These are phyloP conservation scores for Hippophae rhamnoides DNA, from an alignment of 306 rosid species.

Conservation along the genomic window DNA sequence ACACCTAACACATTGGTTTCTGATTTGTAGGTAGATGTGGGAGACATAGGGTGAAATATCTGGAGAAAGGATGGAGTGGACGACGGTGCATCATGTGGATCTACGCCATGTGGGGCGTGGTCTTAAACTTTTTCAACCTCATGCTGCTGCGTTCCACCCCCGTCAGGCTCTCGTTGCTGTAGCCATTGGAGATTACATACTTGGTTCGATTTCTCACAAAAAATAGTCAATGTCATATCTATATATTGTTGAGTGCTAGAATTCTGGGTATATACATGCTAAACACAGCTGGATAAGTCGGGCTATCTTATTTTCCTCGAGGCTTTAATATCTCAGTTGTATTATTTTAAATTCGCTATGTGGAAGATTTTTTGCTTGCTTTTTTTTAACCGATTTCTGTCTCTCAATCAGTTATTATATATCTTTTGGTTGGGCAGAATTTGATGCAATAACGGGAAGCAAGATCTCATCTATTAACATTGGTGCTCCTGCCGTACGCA, in stretches of 20 bases:
- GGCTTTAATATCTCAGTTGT: too few species aligned
- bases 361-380: background rate
- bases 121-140: conserved; percentile 69
- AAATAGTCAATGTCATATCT: background rate
- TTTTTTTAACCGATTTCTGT: background rate
- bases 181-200: conserved; percentile 83
- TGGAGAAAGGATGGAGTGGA: conserved; percentile 75
- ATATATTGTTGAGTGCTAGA: background rate
- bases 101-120: conserved; percentile 77
- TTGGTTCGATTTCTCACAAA: conserved; percentile 40
- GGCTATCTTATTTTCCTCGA: too few species aligned
- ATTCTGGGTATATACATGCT: too few species aligned
- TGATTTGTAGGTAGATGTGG: conserved; percentile 12
- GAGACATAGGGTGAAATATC: conserved; percentile 19
- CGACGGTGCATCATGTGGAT: conserved; percentile 96
- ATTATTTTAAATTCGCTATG: background rate
- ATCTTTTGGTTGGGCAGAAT: conserved; percentile 42
- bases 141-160: conserved; percentile 83
- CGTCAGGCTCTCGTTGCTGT: conserved; percentile 85
- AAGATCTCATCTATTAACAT: conserved; percentile 80
- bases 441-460: conserved; percentile 91
- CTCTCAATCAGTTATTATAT: background rate
- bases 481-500: conserved; percentile 86
- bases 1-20: background rate
- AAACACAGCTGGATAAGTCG: too few species aligned